Conservation (phyloP, 768 basidiomycete genomes). For the Lactarius deliciosus region DNA sequence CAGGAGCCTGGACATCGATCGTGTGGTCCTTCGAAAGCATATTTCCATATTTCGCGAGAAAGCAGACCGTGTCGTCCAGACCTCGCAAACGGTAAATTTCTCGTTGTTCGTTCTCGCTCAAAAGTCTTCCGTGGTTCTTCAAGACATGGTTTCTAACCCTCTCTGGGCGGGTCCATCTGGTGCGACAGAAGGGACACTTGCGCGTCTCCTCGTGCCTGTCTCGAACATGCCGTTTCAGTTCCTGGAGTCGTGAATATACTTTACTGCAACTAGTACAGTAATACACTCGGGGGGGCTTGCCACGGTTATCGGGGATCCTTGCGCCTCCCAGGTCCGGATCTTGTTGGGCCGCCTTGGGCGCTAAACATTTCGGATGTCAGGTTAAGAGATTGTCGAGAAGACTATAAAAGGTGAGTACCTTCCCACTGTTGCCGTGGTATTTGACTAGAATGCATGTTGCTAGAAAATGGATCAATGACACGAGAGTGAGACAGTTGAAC, state of each 20-base stretch:
- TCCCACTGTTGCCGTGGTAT: not conserved
- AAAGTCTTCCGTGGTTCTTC: not conserved
- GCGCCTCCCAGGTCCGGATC: not conserved
- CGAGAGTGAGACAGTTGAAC: not conserved
- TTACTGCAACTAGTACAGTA: not conserved
- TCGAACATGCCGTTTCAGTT: not conserved
- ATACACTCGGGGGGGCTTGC: not conserved
- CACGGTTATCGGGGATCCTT: not conserved
- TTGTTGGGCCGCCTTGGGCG: no score
- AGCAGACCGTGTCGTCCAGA: not conserved
- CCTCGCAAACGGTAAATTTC: not conserved
- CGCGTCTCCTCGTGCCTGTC: not conserved
- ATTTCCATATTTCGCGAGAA: not conserved
- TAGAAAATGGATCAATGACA: not conserved
- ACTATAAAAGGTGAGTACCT: not conserved
- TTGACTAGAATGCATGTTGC: not conserved
- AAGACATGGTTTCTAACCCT: not conserved
- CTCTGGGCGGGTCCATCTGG: conserved; percentile 8
- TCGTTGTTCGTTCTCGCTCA: not conserved
- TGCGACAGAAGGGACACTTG: conserved; percentile 10
- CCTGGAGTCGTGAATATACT: conserved; percentile 2
- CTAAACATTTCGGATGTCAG: not conserved
- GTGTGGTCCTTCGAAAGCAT: not conserved
- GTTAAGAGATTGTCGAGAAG: not conserved
- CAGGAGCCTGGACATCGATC: not conserved